These are phyloP conservation scores for Polygonum maritimum DNA, from an alignment of 148 eudicot genomes.

Conservation along the genomic window DNA sequence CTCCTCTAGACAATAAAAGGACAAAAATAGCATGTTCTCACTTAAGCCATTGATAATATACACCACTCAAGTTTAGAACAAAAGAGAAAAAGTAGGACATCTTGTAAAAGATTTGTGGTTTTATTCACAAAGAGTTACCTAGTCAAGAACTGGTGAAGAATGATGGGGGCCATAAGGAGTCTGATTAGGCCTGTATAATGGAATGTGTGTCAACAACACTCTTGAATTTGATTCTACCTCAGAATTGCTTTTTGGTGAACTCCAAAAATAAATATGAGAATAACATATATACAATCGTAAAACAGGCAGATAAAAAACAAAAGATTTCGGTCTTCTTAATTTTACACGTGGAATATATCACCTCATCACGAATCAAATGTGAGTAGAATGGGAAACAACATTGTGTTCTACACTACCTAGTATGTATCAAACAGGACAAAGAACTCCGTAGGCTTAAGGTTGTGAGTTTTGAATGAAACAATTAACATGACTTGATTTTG, in stretches of 20 bases:
- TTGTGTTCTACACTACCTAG: neutral
- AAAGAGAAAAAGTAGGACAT: neutral
- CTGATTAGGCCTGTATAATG: slow-evolving; percentile 71
- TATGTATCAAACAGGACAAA: neutral
- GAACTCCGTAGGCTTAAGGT: neutral
- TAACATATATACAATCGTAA: neutral
- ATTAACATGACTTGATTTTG: slow-evolving; percentile 12
- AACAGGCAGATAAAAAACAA: neutral
- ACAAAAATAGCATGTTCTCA: slow-evolving; percentile 22
- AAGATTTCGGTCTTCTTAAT: neutral
- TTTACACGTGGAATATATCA: neutral
- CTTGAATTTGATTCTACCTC: slow-evolving; percentile 22
- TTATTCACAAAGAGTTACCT: slow-evolving; percentile 32
- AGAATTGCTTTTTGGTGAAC: neutral
- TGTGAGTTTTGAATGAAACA: neutral
- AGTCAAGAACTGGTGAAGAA: slow-evolving; percentile 64
- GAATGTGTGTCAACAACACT: slow-evolving; percentile 85
- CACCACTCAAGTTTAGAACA: neutral
- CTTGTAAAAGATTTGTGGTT: neutral
- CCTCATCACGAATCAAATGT: neutral
- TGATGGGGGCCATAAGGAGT: slow-evolving; percentile 84
- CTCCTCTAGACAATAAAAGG: slow-evolving; percentile 52
- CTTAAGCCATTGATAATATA: slow-evolving; percentile 15
- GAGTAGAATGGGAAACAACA: neutral
- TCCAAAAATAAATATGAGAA: neutral